phyloP scores from a whole-genome alignment of 306 rosid species.

The Lathyrus oleraceus region DNA sequence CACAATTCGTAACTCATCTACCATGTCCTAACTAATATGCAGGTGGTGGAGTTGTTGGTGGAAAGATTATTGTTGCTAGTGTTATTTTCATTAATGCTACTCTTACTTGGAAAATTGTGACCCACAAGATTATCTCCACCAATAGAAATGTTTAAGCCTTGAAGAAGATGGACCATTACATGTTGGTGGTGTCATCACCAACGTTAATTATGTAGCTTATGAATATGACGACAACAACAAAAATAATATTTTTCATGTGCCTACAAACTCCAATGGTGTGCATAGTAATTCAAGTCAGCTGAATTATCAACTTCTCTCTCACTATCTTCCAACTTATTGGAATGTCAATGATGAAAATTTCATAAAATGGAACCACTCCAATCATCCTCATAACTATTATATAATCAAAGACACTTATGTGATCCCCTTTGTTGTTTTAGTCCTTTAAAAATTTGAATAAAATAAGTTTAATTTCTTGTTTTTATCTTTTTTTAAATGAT shows the following conservation, averaged over 20 bases:
- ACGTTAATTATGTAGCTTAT: not conserved
- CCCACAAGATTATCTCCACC: too few species aligned
- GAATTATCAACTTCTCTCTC: not conserved
- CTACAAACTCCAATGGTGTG: not conserved
- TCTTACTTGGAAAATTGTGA: too few species aligned
- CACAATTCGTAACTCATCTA: not conserved
- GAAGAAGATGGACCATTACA: too few species aligned
- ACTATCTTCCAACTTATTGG: too few species aligned
- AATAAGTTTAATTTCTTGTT: not conserved
- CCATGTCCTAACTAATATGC: not conserved
- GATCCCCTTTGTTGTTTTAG: not conserved
- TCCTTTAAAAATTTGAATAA: not conserved
- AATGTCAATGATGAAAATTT: not conserved
- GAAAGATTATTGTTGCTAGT: too few species aligned
- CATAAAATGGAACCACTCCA: constrained; percentile 46
- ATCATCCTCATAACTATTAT: constrained; percentile 26
- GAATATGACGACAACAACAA: not conserved
- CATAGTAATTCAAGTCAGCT: not conserved
- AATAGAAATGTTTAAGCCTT: too few species aligned
- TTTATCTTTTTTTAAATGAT: not conserved
- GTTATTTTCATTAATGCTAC: too few species aligned
- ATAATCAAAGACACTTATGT: not conserved
- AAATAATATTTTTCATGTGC: not conserved
- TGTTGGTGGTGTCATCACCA: not conserved
- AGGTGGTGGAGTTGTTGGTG: too few species aligned